Evolutionary conservation across 306 rosid genomes (phyloP).

Genomic region (Prinsepia uniflora): DNA sequence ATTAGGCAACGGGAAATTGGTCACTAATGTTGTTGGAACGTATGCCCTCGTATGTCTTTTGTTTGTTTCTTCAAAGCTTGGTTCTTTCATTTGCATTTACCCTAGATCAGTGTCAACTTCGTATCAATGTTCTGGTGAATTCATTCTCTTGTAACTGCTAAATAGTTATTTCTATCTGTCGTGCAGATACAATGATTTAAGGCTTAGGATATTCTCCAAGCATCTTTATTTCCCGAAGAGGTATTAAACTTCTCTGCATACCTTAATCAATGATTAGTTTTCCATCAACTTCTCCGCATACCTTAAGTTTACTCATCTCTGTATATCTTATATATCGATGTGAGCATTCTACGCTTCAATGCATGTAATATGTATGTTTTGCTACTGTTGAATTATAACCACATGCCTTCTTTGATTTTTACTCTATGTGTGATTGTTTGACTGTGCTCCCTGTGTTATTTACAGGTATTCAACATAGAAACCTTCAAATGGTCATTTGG

Average conservation of each 20-base stretch:
- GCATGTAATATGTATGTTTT: background rate
- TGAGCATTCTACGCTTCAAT: background rate
- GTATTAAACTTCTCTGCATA: conserved; percentile 27
- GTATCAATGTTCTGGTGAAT: conserved; percentile 11
- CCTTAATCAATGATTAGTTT: background rate
- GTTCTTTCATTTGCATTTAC: conserved; percentile 14
- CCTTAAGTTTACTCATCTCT: background rate
- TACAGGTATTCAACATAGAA: conserved; percentile 84
- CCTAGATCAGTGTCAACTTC: background rate
- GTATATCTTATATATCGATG: background rate
- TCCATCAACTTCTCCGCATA: background rate
- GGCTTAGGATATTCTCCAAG: conserved; percentile 84
- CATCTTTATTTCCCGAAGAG: conserved; percentile 89
- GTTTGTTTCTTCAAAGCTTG: conserved; percentile 24
- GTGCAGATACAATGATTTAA: conserved; percentile 77
- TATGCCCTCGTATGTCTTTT: conserved; percentile 39
- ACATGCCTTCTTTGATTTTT: conserved; percentile 16
- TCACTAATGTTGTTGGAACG: conserved; percentile 90
- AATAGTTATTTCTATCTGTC: conserved; percentile 17
- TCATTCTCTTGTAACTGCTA: conserved; percentile 10
- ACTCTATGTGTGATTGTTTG: conserved; percentile 21
- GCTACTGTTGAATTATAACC: background rate
- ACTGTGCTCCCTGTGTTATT: conserved; percentile 28
- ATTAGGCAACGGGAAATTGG: conserved; percentile 85
- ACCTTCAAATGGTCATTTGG: conserved; percentile 98